These are phyloP conservation scores for Carpinus fangiana DNA, from an alignment of 306 rosid genomes.

Conservation along the genomic window DNA sequence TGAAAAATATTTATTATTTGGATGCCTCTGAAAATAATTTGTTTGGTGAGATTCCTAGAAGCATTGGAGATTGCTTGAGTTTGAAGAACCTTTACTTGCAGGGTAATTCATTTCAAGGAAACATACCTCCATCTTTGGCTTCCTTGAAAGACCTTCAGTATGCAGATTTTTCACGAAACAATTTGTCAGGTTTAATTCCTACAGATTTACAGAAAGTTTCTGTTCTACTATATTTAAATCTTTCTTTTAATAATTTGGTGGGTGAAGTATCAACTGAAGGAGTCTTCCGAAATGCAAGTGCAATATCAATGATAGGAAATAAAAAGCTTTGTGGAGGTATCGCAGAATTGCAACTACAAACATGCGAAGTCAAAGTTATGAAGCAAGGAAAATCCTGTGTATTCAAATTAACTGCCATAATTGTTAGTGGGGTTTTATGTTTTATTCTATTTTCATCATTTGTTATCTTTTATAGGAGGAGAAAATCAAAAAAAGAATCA, in stretches of 20 bases:
- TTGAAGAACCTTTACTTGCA: constrained; percentile 31
- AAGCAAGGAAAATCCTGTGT: constrained; percentile 18
- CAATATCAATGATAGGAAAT: constrained; percentile 8
- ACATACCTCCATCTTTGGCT: constrained; percentile 35
- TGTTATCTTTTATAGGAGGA: constrained; percentile 1
- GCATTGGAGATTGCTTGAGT: constrained; percentile 28
- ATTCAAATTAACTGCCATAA: constrained; percentile 7
- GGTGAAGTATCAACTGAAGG: constrained; percentile 48
- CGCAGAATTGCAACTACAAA: background rate
- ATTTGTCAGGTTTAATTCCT: constrained; percentile 40
- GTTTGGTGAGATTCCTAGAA: constrained; percentile 30
- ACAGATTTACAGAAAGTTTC: constrained; percentile 8
- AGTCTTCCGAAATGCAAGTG: constrained; percentile 31
- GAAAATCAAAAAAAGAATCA: constrained; percentile 7
- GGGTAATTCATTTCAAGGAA: constrained; percentile 29
- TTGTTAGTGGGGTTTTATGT: constrained; percentile 18
- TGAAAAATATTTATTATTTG: constrained; percentile 2
- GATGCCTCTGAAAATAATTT: constrained; percentile 35
- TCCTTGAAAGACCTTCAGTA: constrained; percentile 24
- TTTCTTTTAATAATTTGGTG: constrained; percentile 41
- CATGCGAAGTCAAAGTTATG: constrained; percentile 18
- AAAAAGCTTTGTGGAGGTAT: constrained; percentile 28
- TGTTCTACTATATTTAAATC: constrained; percentile 23
- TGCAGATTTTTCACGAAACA: constrained; percentile 39
- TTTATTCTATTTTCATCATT: background rate